phyloP scores from a whole-genome alignment of 768 basidiomycete genomes.

The Crepidotus variabilis region DNA sequence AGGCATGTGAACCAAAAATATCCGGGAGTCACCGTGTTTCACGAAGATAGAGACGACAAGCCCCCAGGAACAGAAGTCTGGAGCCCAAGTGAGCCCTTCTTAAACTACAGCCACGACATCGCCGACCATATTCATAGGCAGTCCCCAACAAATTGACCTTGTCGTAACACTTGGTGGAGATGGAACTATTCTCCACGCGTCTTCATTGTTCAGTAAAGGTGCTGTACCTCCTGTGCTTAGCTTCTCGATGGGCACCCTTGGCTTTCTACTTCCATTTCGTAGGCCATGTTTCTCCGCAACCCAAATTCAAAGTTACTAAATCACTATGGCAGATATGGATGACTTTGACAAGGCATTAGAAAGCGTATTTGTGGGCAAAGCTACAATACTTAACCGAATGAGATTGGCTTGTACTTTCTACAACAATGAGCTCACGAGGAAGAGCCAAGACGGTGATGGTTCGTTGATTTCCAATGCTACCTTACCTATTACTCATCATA shows the following conservation, averaged over 20 bases:
- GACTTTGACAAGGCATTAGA: slow-evolving; percentile 78
- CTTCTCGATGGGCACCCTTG: slow-evolving; percentile 91
- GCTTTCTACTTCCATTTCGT: slow-evolving; percentile 94
- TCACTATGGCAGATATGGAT: slow-evolving; percentile 66
- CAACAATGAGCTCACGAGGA: slow-evolving; percentile 52
- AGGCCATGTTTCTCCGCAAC: slow-evolving; percentile 28
- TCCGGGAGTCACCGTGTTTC: slow-evolving; percentile 59
- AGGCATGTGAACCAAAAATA: slow-evolving; percentile 59
- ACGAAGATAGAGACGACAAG: slow-evolving; percentile 64
- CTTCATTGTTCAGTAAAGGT: slow-evolving; percentile 85
- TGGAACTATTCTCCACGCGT: slow-evolving; percentile 92
- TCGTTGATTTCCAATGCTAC: slow-evolving; percentile 13
- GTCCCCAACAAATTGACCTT: slow-evolving; percentile 69
- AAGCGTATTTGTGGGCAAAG: slow-evolving; percentile 74
- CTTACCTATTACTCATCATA: neutral
- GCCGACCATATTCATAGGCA: slow-evolving; percentile 24
- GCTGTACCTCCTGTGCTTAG: slow-evolving; percentile 90
- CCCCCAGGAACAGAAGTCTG: slow-evolving; percentile 63
- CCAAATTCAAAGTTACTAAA: neutral
- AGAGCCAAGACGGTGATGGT: slow-evolving; percentile 60
- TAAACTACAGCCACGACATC: neutral
- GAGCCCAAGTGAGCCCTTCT: slow-evolving; percentile 47
- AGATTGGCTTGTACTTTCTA: slow-evolving; percentile 80
- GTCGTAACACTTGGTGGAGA: slow-evolving; percentile 93
- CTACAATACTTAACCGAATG: slow-evolving; percentile 86